These are phyloP conservation scores for Pichia sp. DNA, from an alignment of 1,139 yeast species.

Conservation along the genomic window DNA sequence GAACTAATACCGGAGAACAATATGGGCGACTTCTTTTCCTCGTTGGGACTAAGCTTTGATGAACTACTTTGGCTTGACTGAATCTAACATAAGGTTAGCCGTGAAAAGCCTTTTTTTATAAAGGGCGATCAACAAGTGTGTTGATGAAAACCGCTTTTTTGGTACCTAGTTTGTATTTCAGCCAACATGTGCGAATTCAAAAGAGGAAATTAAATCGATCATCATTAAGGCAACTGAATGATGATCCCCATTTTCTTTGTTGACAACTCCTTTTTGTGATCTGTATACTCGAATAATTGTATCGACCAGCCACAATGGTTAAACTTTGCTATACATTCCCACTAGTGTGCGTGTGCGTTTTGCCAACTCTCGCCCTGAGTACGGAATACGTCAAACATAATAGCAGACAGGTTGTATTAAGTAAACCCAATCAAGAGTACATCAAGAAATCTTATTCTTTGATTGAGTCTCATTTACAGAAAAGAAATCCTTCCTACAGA, in stretches of 20 bases:
- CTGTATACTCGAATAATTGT: neutral
- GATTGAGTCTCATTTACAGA: neutral
- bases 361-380: neutral
- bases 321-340: conserved; percentile 14
- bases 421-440: neutral
- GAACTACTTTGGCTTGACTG: neutral
- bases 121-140: no score
- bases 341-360: neutral
- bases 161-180: no score
- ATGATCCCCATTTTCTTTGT: neutral
- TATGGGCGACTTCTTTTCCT: neutral
- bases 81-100: neutral
- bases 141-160: no score
- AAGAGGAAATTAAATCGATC: neutral
- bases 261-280: neutral
- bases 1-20: neutral
- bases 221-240: neutral
- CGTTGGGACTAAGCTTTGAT: neutral
- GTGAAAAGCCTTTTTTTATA: no score
- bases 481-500: neutral
- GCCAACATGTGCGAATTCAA: neutral
- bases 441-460: neutral
- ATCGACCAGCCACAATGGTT: conserved; percentile 7
- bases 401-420: conserved; percentile 2
- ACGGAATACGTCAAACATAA: neutral